These are phyloP conservation scores for Leccinum longicurvipes DNA, from an alignment of 768 basidiomycete genomes.

Conservation along the genomic window DNA sequence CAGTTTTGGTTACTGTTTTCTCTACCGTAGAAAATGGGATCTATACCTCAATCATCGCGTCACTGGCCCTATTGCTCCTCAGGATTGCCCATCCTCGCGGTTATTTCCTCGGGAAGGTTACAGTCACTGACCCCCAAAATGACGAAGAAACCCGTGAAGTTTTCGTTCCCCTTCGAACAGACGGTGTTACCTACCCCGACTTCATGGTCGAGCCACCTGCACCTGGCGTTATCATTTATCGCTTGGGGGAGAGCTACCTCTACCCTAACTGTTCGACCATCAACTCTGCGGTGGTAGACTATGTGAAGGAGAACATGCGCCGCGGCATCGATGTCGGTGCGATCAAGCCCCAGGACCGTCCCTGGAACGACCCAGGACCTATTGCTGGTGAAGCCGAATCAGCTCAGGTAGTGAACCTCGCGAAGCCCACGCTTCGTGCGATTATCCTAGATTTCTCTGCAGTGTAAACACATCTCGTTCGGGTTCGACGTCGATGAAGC, in stretches of 20 bases:
- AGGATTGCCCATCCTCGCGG: neutral
- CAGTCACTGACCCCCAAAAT: neutral
- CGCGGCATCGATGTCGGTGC: neutral
- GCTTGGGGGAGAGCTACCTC: neutral
- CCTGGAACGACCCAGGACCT: neutral
- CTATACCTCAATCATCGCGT: neutral
- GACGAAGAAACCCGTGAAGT: neutral
- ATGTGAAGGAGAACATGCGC: neutral
- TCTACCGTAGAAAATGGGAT: neutral
- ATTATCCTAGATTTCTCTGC: neutral
- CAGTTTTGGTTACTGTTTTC: neutral
- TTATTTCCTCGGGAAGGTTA: neutral
- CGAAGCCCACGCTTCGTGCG: neutral
- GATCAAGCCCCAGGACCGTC: neutral
- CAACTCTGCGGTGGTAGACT: neutral
- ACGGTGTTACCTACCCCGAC: neutral
- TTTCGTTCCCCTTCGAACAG: neutral
- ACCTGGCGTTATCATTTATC: neutral
- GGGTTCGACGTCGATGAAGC: neutral
- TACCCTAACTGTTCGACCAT: neutral
- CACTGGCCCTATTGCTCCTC: neutral
- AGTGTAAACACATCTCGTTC: neutral
- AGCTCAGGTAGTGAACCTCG: neutral
- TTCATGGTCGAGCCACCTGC: neutral
- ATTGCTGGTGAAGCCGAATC: neutral